A percentile compares a stretch with the other conserved stretches of the same genome.
Conservation (phyloP, 129 eudicot species). For the Flaveria ramosissima region DNA sequence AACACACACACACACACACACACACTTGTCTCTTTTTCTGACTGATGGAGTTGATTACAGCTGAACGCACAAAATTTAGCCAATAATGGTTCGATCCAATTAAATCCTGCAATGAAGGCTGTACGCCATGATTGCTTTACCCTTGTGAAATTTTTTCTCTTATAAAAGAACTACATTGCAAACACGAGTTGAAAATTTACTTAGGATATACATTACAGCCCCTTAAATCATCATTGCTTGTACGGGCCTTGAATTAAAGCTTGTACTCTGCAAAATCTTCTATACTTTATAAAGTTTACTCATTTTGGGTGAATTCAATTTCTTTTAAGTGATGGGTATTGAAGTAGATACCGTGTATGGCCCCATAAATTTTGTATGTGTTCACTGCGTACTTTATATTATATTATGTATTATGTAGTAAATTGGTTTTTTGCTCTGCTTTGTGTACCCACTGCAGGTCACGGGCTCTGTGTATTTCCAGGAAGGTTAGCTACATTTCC, state of each 20-base stretch:
- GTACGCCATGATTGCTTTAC: constrained; percentile 11
- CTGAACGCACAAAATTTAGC: constrained; percentile 4
- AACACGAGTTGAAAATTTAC: not conserved
- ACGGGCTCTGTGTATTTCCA: constrained; percentile 92
- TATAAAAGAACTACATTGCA: constrained; percentile 2
- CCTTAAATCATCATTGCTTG: constrained; percentile 11
- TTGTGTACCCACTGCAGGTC: constrained; percentile 75
- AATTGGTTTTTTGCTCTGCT: constrained; percentile 27
- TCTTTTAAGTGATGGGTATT: constrained; percentile 1
- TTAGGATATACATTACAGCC: not conserved
- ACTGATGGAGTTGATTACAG: constrained; percentile 29
- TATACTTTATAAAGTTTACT: constrained; percentile 5
- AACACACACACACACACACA: constrained; percentile 4
- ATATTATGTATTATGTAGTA: constrained; percentile 12
- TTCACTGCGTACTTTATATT: constrained; percentile 31
- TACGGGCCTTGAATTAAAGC: not conserved
- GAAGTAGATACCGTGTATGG: constrained; percentile 25
- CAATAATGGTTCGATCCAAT: not conserved
- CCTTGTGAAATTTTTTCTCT: constrained; percentile 15
- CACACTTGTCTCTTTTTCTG: constrained; percentile 27
- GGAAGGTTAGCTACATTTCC: constrained; percentile 75
- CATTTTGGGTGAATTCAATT: constrained; percentile 14
- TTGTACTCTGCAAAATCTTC: constrained; percentile 5
- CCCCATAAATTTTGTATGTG: constrained; percentile 41
- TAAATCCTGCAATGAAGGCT: constrained; percentile 27